These are phyloP conservation scores for Xenoacremonium recifei DNA, from an alignment of 2,329 filamentous ascomycete species.

Conservation along the genomic window DNA sequence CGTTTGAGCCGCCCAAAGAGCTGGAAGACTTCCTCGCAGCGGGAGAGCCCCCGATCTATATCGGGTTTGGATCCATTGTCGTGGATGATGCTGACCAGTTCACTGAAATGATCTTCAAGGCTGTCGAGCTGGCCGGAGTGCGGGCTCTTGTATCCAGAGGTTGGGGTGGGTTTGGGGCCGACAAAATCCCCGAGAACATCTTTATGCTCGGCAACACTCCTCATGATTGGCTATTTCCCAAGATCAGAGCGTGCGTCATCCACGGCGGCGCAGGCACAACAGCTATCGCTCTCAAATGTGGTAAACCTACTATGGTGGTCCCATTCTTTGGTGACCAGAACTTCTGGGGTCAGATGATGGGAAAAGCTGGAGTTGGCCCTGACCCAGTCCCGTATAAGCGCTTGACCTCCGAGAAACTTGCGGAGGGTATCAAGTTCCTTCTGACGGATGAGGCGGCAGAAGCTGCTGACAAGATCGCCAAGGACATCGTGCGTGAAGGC, in stretches of 20 bases:
- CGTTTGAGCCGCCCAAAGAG: conserved; percentile 56
- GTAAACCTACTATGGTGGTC: conserved; percentile 71
- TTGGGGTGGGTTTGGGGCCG: conserved; percentile 68
- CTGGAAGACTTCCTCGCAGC: conserved; percentile 55
- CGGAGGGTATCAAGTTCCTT: conserved; percentile 69
- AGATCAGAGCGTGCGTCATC: conserved; percentile 65
- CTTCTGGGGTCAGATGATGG: conserved; percentile 74
- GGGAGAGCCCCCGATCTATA: conserved; percentile 65
- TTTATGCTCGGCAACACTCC: conserved; percentile 73
- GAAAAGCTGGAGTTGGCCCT: conserved; percentile 62
- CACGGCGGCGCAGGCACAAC: conserved; percentile 79
- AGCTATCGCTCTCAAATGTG: conserved; percentile 70
- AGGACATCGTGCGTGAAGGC: conserved; percentile 59
- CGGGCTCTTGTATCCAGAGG: conserved; percentile 72
- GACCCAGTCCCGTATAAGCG: conserved; percentile 67
- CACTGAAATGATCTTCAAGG: conserved; percentile 70
- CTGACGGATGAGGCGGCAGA: conserved; percentile 58
- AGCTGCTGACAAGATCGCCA: conserved; percentile 59
- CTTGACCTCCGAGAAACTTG: conserved; percentile 61
- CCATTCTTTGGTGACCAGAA: conserved; percentile 80
- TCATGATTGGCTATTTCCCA: conserved; percentile 75
- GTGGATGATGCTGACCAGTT: conserved; percentile 69
- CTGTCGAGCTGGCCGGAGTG: conserved; percentile 63
- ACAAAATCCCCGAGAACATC: conserved; percentile 57
- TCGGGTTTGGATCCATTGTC: conserved; percentile 75